Evolutionary conservation across 1,139 yeast genomes (phyloP).

Genomic region (Casaregolazyma suthepensis): DNA sequence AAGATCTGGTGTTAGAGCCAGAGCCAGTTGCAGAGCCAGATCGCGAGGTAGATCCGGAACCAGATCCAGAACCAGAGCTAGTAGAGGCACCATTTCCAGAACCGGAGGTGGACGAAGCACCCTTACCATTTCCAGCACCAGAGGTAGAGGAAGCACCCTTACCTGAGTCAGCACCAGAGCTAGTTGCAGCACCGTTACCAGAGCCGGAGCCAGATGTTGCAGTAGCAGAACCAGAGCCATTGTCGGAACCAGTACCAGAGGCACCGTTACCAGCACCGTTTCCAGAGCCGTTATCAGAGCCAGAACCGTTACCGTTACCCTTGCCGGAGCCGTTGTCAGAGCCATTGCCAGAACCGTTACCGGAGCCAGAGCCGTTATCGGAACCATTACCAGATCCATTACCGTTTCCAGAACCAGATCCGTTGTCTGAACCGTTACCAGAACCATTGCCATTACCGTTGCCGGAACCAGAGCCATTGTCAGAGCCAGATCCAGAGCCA

Average conservation of each 20-base stretch:
- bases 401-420: conserved; percentile 11
- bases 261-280: conserved; percentile 4
- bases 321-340: too few relatives aligned
- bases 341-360: neutral
- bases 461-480: conserved; percentile 5
- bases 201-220: conserved; percentile 15
- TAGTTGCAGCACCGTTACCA: conserved; percentile 19
- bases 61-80: conserved; percentile 18
- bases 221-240: conserved; percentile 16
- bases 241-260: conserved; percentile 14
- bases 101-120: conserved; percentile 13
- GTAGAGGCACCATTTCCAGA: conserved; percentile 8
- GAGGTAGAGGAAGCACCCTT: conserved; percentile 7
- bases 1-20: conserved; percentile 18
- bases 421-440: conserved; percentile 17
- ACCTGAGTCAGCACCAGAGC: conserved; percentile 15
- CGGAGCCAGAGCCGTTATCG: neutral
- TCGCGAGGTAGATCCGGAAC: too few relatives aligned
- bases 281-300: neutral
- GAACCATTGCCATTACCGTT: neutral
- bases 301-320: neutral
- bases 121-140: neutral
- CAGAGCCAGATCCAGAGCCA: conserved; percentile 15
- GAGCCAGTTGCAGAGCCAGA: conserved; percentile 37
- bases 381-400: neutral